Conservation (phyloP, 176 grass and related monocot genomes). For the Avena eriantha region DNA sequence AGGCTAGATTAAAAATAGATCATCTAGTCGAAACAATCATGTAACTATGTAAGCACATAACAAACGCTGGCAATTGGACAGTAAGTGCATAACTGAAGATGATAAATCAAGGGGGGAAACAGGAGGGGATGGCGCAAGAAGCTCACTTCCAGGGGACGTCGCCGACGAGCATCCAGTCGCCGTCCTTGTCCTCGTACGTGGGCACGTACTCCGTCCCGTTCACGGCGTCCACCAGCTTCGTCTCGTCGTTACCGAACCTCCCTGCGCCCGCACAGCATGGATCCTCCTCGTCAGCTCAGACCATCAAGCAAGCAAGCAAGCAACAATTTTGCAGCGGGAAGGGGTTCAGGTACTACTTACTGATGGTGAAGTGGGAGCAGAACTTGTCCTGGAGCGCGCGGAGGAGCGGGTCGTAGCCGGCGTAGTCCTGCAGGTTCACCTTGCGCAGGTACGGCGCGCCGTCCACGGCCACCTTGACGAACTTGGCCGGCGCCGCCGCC, state of each 20-base stretch:
- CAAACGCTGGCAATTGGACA: background rate
- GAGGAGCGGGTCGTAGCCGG: constrained; percentile 77
- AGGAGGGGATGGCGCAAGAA: background rate
- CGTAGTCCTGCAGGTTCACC: constrained; percentile 82
- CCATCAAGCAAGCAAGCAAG: background rate
- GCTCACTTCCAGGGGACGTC: constrained; percentile 99
- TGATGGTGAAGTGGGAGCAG: constrained; percentile 96
- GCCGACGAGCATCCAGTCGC: constrained; percentile 98
- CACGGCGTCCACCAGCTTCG: constrained; percentile 81
- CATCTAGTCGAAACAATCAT: background rate
- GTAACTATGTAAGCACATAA: background rate
- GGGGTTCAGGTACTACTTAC: constrained; percentile 32
- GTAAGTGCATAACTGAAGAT: background rate
- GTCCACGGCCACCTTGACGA: constrained; percentile 96
- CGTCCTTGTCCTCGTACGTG: constrained; percentile 99
- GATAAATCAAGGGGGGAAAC: background rate
- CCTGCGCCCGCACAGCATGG: constrained; percentile 46
- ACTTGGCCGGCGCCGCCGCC: constrained; percentile 51
- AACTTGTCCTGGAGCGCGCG: constrained; percentile 91
- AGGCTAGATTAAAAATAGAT: background rate
- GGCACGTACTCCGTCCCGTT: constrained; percentile 94
- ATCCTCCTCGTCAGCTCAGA: background rate
- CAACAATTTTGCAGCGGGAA: no score
- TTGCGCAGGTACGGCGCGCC: constrained; percentile 93
- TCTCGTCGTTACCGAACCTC: constrained; percentile 81